phyloP scores from a whole-genome alignment of 192 early-diverging fungal genomes.

The Podila minutissima region DNA sequence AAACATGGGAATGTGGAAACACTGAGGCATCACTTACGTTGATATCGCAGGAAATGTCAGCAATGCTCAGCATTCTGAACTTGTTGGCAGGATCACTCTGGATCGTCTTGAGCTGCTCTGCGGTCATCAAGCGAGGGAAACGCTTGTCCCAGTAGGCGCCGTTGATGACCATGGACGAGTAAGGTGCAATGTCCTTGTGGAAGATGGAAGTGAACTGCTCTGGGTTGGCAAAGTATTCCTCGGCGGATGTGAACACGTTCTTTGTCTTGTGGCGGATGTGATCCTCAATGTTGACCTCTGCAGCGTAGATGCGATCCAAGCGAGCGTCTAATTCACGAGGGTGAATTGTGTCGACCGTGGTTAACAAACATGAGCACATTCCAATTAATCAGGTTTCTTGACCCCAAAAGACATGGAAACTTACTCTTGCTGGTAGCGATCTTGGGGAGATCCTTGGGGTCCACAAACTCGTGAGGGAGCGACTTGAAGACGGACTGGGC shows the following conservation, averaged over 20 bases:
- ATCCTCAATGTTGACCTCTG: slow-evolving; percentile 82
- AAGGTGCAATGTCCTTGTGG: slow-evolving; percentile 84
- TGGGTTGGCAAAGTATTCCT: slow-evolving; percentile 84
- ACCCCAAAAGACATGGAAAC: slow-evolving; percentile 21
- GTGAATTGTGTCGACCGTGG: background rate
- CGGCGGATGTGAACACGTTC: slow-evolving; percentile 58
- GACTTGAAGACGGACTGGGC: slow-evolving; percentile 91
- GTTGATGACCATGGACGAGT: slow-evolving; percentile 88
- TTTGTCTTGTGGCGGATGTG: slow-evolving; percentile 84
- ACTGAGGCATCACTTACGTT: slow-evolving; percentile 56
- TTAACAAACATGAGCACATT: background rate
- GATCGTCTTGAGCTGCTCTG: slow-evolving; percentile 77
- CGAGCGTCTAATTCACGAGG: slow-evolving; percentile 58
- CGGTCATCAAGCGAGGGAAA: slow-evolving; percentile 92
- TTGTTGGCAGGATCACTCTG: slow-evolving; percentile 71
- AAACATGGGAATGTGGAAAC: background rate
- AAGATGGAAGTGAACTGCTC: slow-evolving; percentile 44
- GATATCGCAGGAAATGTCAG: slow-evolving; percentile 96
- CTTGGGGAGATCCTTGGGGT: slow-evolving; percentile 70
- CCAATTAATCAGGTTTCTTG: background rate
- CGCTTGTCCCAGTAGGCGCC: slow-evolving; percentile 94
- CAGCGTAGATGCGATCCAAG: slow-evolving; percentile 81
- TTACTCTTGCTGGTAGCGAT: slow-evolving; percentile 68
- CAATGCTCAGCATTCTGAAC: slow-evolving; percentile 82
- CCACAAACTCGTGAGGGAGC: slow-evolving; percentile 91